Conservation (phyloP, 2,329 filamentous ascomycete species). For the Cryphonectria nitschkei region DNA sequence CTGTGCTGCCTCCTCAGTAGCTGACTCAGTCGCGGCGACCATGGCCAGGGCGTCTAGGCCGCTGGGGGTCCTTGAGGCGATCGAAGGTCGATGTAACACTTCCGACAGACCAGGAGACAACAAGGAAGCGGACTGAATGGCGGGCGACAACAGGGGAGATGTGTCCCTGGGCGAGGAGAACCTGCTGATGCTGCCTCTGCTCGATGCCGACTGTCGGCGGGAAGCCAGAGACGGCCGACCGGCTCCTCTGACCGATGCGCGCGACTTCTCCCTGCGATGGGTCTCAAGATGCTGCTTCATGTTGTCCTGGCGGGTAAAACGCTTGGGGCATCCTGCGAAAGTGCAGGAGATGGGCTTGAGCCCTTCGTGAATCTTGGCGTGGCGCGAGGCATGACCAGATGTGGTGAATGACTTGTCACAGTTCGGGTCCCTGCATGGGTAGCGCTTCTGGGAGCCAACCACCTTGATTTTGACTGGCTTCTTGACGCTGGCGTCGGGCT, state of each 20-base stretch:
- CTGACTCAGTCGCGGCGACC: constrained; percentile 47
- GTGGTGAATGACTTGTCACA: constrained; percentile 84
- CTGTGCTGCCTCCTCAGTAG: constrained; percentile 7
- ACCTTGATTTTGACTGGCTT: constrained; percentile 24
- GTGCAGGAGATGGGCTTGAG: constrained; percentile 75
- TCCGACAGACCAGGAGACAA: constrained; percentile 51
- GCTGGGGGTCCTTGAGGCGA: constrained; percentile 47
- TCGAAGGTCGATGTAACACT: constrained; percentile 49
- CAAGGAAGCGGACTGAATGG: constrained; percentile 45
- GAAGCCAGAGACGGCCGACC: constrained; percentile 34
- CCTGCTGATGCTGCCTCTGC: constrained; percentile 34
- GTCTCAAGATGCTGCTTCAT: constrained; percentile 86
- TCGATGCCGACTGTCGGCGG: constrained; percentile 32
- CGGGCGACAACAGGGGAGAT: constrained; percentile 41
- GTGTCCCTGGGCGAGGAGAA: constrained; percentile 34
- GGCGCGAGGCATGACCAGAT: constrained; percentile 81
- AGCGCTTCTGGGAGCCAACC: constrained; percentile 60
- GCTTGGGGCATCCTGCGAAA: constrained; percentile 64
- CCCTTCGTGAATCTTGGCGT: constrained; percentile 82
- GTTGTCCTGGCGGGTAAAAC: constrained; percentile 82
- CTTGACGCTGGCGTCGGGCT: constrained; percentile 32
- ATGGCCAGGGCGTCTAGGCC: constrained; percentile 59
- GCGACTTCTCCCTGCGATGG: constrained; percentile 67
- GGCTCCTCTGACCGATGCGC: constrained; percentile 41
- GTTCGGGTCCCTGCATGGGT: constrained; percentile 71